These are phyloP conservation scores for Lomentospora prolificans DNA, from an alignment of 2,329 filamentous ascomycete species.

Conservation along the genomic window DNA sequence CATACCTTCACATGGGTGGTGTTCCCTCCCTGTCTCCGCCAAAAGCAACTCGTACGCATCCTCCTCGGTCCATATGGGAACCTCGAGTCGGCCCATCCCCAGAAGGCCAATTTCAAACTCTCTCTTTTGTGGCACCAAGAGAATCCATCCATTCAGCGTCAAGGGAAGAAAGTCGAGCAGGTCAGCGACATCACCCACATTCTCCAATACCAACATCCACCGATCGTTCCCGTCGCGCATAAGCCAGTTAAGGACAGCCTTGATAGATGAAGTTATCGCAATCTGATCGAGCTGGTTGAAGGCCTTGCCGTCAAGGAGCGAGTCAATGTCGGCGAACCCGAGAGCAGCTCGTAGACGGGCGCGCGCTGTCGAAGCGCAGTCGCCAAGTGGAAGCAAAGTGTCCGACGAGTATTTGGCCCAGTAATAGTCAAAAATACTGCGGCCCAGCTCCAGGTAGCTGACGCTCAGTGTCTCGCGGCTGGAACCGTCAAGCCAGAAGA, in stretches of 20 bases:
- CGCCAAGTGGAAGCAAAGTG: not conserved
- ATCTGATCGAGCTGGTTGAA: constrained; percentile 1
- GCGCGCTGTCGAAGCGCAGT: not conserved
- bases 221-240: not conserved
- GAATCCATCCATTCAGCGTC: not conserved
- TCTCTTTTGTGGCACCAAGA: not conserved
- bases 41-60: constrained; percentile 5
- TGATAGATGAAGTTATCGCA: not conserved
- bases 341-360: not conserved
- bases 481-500: constrained; percentile 7
- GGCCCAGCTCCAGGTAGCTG: constrained; percentile 8
- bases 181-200: not conserved
- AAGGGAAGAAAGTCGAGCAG: constrained; percentile 2
- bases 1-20: constrained; percentile 4
- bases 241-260: constrained; percentile 5
- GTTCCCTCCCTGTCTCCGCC: not conserved
- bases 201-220: constrained; percentile 7
- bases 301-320: not conserved
- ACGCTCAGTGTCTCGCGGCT: constrained; percentile 5
- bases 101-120: not conserved
- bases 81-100: not conserved
- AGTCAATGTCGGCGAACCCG: constrained; percentile 1
- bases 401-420: constrained; percentile 3
- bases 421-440: constrained; percentile 2
- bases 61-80: constrained; percentile 1